phyloP scores from a whole-genome alignment of 2,329 filamentous ascomycete species.

The Exophiala calicioides region DNA sequence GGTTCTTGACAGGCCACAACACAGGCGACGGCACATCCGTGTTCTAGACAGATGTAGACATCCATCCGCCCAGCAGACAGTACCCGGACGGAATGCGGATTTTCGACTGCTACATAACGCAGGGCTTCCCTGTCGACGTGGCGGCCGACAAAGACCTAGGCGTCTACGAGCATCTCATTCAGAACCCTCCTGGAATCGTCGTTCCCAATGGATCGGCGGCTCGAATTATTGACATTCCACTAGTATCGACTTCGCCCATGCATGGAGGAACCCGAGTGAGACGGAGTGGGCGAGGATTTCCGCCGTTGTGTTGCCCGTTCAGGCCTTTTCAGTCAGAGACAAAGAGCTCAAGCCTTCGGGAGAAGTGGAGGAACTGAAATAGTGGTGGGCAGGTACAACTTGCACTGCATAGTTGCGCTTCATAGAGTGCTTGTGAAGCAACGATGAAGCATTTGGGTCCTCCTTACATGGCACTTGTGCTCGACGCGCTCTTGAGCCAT shows the following conservation, averaged over 20 bases:
- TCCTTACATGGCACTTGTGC: too few relatives aligned
- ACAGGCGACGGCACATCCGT: neutral
- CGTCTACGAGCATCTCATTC: constrained; percentile 1
- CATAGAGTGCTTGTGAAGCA: too few relatives aligned
- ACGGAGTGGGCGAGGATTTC: constrained; percentile 21
- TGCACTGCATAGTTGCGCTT: too few relatives aligned
- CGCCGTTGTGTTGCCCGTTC: too few relatives aligned
- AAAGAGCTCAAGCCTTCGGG: too few relatives aligned
- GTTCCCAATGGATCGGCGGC: constrained; percentile 6
- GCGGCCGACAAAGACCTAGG: neutral
- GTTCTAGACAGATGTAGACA: neutral
- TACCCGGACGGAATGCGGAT: constrained; percentile 11
- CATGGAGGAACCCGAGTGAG: constrained; percentile 47
- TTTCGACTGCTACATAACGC: constrained; percentile 2
- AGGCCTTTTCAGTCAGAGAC: too few relatives aligned
- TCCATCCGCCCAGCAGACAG: too few relatives aligned
- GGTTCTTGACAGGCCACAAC: too few relatives aligned
- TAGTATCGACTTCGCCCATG: constrained; percentile 45
- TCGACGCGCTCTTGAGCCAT: too few relatives aligned
- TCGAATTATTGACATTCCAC: constrained; percentile 48
- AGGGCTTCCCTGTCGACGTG: constrained; percentile 5
- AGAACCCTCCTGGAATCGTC: constrained; percentile 6
- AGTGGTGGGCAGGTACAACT: too few relatives aligned
- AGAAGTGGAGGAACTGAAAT: too few relatives aligned
- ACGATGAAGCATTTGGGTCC: too few relatives aligned